Percentiles rank a stretch among this genome's conserved stretches.
These are phyloP conservation scores for Larix sibirica DNA, from an alignment of 83 land plant genomes.

Conservation along the genomic window DNA sequence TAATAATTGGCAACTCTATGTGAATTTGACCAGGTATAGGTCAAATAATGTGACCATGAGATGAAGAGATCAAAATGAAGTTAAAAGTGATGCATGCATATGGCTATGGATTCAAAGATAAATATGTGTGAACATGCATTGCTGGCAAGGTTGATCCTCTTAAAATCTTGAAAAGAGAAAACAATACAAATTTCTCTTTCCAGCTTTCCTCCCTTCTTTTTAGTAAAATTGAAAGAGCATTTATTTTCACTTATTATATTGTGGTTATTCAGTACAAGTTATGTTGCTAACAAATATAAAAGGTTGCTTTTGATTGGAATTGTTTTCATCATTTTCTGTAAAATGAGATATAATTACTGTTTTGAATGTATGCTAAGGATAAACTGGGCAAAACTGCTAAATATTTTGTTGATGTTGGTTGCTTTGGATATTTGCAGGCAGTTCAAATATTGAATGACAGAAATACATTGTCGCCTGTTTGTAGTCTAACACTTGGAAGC, in stretches of 20 bases:
- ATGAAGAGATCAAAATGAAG: background rate
- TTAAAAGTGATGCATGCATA: background rate
- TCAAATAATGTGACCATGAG: background rate
- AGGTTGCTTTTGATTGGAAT: background rate
- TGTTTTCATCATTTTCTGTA: background rate
- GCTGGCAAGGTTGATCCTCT: background rate
- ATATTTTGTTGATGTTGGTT: background rate
- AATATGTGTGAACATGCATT: background rate
- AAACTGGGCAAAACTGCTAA: background rate
- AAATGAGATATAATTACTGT: background rate
- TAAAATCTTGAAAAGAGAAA: background rate
- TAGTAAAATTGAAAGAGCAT: too few species aligned
- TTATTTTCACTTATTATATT: too few species aligned
- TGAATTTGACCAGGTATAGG: background rate
- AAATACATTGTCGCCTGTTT: conserved; percentile 4
- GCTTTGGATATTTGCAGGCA: conserved; percentile 1
- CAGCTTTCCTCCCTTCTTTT: background rate
- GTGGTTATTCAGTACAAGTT: background rate
- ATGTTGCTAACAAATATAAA: background rate
- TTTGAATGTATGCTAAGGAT: background rate
- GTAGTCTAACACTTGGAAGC: background rate
- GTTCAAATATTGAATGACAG: conserved; percentile 1
- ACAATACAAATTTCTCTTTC: background rate
- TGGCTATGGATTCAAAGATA: background rate
- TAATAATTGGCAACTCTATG: background rate